phyloP scores from a whole-genome alignment of 805 yeast genomes.

The Kazachstania viticola region DNA sequence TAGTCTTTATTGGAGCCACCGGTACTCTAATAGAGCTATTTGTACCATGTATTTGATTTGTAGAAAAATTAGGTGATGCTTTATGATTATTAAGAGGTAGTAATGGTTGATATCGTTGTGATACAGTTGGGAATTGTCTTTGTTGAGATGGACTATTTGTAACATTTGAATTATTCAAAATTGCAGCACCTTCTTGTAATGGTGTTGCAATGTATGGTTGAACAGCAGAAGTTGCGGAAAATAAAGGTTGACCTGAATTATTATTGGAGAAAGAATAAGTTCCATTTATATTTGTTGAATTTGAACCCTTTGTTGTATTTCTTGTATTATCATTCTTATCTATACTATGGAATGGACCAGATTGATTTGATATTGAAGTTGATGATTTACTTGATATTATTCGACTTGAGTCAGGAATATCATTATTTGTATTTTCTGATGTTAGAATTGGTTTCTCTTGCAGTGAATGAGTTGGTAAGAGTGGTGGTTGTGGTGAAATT shows the following conservation, averaged over 20 bases:
- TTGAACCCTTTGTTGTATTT: background rate
- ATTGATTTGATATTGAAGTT: no score
- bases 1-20: no score
- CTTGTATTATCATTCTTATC: background rate
- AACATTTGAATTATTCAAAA: conserved; percentile 9
- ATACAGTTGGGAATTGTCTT: background rate
- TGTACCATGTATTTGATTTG: background rate
- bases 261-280: conserved; percentile 3
- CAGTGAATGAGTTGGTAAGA: background rate
- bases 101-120: background rate
- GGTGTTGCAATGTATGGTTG: conserved; percentile 28
- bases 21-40: no score
- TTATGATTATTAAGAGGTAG: background rate
- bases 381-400: no score
- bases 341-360: no score
- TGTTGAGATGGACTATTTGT: background rate
- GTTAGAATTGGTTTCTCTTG: background rate
- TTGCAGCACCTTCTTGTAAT: conserved; percentile 9
- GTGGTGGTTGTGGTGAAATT: no score
- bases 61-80: background rate
- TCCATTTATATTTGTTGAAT: conserved; percentile 1
- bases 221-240: conserved; percentile 21
- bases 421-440: no score
- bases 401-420: no score
- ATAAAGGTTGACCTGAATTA: conserved; percentile 20